Evolutionary conservation across 2,329 filamentous ascomycete genomes (phyloP).

Genomic region (Tympanopsis confertula): DNA sequence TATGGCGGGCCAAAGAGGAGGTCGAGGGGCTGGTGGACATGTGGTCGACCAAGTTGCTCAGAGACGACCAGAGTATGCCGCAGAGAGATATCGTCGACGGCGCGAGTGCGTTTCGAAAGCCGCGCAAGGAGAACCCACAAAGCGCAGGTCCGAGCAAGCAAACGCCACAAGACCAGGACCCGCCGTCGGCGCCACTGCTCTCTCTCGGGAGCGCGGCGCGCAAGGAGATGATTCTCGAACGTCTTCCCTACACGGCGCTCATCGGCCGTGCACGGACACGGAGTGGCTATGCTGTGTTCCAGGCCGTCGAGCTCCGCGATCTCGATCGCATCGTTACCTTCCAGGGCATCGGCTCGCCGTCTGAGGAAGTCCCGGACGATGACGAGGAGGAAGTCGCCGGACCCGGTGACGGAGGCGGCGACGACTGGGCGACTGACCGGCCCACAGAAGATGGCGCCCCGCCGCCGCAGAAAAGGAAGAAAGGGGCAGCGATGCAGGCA

Average conservation of each 20-base stretch:
- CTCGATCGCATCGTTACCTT: constrained; percentile 61
- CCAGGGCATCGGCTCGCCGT: constrained; percentile 37
- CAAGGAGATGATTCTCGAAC: constrained; percentile 68
- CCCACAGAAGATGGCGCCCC: constrained; percentile 41
- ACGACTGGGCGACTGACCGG: constrained; percentile 50
- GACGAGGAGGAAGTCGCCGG: constrained; percentile 31
- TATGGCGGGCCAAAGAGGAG: constrained; percentile 79
- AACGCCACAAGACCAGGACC: constrained; percentile 9
- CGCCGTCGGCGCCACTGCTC: constrained; percentile 27
- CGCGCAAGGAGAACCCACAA: constrained; percentile 13
- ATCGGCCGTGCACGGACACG: constrained; percentile 34
- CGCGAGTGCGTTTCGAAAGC: constrained; percentile 34
- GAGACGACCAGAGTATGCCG: constrained; percentile 30
- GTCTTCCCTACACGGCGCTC: constrained; percentile 72
- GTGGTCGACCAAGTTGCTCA: constrained; percentile 51
- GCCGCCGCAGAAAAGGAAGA: constrained; percentile 26
- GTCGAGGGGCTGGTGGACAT: constrained; percentile 62
- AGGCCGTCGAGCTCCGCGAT: constrained; percentile 33
- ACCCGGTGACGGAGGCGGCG: constrained; percentile 18
- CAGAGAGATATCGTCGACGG: constrained; percentile 28
- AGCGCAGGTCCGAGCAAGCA: constrained; percentile 8
- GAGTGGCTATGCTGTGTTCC: constrained; percentile 21
- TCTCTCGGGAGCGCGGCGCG: constrained; percentile 56
- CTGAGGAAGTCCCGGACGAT: constrained; percentile 23
- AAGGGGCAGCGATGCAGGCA: constrained; percentile 8